Evolutionary conservation across 257 asterid genomes (phyloP).

Genomic region (Jacaranda mimosifolia): DNA sequence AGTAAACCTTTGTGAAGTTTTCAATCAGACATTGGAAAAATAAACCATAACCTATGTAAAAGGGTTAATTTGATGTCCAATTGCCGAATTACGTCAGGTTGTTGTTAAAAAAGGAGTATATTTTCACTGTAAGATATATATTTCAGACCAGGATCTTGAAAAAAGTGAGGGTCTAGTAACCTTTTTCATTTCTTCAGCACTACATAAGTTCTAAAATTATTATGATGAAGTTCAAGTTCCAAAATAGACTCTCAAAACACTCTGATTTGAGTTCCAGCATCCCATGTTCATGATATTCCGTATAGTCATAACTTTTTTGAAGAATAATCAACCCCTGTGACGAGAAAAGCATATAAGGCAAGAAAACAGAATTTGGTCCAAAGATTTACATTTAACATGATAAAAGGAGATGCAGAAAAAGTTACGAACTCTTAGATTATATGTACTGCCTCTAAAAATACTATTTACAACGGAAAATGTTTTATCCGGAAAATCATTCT

Average conservation of each 20-base stretch:
- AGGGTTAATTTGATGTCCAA: not conserved
- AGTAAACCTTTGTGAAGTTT: not conserved
- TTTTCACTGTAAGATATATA: not conserved
- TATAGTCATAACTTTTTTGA: not conserved
- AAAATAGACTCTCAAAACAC: not conserved
- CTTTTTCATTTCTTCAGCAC: too few relatives aligned
- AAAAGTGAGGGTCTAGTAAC: not conserved
- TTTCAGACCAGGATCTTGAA: not conserved
- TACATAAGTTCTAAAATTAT: too few relatives aligned
- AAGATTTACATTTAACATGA: not conserved
- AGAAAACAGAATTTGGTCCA: too few relatives aligned
- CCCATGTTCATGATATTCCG: not conserved
- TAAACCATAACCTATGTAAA: not conserved
- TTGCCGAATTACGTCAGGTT: not conserved
- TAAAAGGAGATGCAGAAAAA: not conserved
- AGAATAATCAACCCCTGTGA: not conserved
- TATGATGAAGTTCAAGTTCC: too few relatives aligned
- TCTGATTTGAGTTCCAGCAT: not conserved
- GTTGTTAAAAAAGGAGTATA: not conserved
- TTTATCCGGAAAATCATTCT: not conserved
- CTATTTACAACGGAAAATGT: not conserved
- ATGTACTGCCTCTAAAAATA: not conserved
- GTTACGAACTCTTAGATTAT: not conserved
- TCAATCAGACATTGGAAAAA: not conserved
- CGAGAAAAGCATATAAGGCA: not conserved